Conservation (phyloP, 2,329 filamentous ascomycete species). For the Arthrobotrys megalospora region DNA sequence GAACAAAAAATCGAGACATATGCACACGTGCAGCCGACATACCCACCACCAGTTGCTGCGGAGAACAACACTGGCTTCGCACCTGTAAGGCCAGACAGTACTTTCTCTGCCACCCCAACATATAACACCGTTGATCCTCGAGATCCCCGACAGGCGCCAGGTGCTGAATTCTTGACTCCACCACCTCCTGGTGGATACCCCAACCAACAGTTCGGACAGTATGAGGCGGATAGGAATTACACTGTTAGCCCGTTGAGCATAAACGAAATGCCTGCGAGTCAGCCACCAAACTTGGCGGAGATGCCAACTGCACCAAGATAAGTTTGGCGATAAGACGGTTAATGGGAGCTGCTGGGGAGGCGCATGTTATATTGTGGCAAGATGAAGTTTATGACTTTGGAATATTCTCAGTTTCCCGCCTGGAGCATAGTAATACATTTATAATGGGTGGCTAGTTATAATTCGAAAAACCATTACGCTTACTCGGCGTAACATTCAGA, state of each 20-base stretch:
- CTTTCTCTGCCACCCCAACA: constrained; percentile 8
- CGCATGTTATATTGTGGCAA: too few species aligned
- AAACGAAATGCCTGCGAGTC: constrained; percentile 26
- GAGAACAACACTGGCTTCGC: neutral
- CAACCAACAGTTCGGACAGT: constrained; percentile 48
- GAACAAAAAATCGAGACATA: constrained; percentile 41
- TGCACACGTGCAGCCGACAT: constrained; percentile 6
- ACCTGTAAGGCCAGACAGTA: constrained; percentile 34
- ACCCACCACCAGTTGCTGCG: constrained; percentile 13
- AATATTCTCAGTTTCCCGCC: too few species aligned
- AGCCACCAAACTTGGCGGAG: constrained; percentile 7
- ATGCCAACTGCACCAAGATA: constrained; percentile 27
- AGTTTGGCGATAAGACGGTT: neutral
- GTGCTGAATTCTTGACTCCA: constrained; percentile 38
- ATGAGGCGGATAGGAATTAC: constrained; percentile 46
- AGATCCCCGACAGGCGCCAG: constrained; percentile 34
- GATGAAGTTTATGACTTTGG: too few species aligned
- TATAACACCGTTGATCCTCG: neutral
- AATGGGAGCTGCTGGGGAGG: neutral
- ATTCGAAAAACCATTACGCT: too few species aligned
- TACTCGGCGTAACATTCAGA: too few species aligned
- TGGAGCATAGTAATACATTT: too few species aligned
- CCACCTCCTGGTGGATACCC: constrained; percentile 51
- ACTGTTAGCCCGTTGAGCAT: constrained; percentile 54
- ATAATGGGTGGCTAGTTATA: too few species aligned